A percentile compares a stretch with the other conserved stretches of the same genome.
phyloP scores from a whole-genome alignment of 192 early-diverging fungal species.

The Mortierella antarctica region DNA sequence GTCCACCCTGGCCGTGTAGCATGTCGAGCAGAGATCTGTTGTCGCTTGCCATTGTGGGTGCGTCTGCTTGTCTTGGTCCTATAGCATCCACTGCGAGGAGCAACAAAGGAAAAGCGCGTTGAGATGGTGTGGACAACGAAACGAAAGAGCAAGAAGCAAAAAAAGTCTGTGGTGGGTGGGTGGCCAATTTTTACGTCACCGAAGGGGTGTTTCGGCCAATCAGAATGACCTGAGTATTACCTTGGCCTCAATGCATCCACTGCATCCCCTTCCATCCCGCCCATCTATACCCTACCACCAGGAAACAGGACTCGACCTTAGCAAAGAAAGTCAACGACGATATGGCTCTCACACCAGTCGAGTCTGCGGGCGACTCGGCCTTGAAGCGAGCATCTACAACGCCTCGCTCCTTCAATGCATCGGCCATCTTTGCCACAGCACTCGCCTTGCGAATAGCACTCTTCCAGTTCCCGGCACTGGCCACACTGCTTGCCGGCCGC shows the following conservation, averaged over 20 bases:
- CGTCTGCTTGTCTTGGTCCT: neutral
- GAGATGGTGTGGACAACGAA: neutral
- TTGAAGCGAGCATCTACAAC: no score
- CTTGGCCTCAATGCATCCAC: no score
- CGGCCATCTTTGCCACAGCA: constrained; percentile 41
- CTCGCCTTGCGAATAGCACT: constrained; percentile 56
- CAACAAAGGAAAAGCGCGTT: neutral
- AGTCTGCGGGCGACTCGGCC: neutral
- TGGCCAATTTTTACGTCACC: no score
- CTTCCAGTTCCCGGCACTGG: constrained; percentile 59
- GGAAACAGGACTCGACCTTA: no score
- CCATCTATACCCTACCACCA: no score
- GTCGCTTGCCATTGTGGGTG: constrained; percentile 20
- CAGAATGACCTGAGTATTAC: no score
- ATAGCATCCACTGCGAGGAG: constrained; percentile 1
- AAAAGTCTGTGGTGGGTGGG: neutral
- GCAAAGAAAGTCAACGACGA: no score
- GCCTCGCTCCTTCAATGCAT: neutral
- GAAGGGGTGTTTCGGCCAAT: no score
- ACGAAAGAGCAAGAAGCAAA: neutral
- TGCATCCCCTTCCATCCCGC: no score
- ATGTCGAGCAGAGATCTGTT: constrained; percentile 52
- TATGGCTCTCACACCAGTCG: no score
- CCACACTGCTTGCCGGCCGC: constrained; percentile 59
- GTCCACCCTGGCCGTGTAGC: constrained; percentile 43